phyloP scores from a whole-genome alignment of 2,329 filamentous ascomycete species.

The Pseudocercospora fuligena region DNA sequence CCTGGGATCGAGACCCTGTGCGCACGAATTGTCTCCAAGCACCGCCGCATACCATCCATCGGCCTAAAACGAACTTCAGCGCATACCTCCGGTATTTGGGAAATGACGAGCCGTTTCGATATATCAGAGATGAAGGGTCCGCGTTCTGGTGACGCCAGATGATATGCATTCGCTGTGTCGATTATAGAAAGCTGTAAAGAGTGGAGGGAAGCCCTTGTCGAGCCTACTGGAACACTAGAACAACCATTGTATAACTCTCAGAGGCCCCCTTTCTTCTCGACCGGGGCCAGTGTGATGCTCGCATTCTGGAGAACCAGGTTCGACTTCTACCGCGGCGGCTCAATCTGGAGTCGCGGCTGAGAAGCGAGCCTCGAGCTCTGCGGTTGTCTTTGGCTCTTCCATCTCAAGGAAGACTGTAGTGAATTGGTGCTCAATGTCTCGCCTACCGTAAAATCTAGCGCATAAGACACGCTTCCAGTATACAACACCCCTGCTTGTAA shows the following conservation, averaged over 20 bases:
- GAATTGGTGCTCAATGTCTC: neutral
- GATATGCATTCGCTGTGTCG: neutral
- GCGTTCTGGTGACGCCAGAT: neutral
- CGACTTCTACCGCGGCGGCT: neutral
- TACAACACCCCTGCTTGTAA: no score
- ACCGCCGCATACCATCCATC: no score
- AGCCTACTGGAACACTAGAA: neutral
- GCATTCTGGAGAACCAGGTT: neutral
- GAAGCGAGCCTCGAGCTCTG: neutral
- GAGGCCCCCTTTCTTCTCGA: neutral
- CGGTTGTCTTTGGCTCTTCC: neutral
- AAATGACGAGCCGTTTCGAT: neutral
- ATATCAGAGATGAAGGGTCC: neutral
- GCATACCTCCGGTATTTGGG: no score
- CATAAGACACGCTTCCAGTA: no score
- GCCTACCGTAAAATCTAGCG: no score
- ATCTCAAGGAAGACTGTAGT: neutral
- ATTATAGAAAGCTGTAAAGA: neutral
- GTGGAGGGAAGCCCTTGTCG: no score
- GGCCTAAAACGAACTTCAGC: no score
- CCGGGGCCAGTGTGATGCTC: neutral
- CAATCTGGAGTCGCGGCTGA: neutral
- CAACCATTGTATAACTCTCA: neutral
- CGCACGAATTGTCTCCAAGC: neutral
- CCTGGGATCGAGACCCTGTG: neutral